Conservation (phyloP, 306 rosid species). For the Mimosa pudica region DNA sequence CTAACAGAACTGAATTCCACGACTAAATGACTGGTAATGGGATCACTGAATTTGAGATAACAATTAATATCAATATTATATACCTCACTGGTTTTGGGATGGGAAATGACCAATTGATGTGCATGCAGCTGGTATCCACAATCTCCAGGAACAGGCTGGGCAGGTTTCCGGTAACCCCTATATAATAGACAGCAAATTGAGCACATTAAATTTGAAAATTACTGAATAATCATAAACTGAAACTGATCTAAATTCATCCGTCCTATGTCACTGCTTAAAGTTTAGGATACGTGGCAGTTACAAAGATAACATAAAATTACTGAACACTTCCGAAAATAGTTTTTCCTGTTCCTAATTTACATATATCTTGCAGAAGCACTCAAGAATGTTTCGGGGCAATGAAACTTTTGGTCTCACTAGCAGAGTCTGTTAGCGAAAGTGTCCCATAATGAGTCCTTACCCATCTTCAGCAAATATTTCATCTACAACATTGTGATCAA, state of each 20-base stretch:
- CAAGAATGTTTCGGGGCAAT: neutral
- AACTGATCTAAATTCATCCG: neutral
- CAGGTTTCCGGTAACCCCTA: slow-evolving; percentile 80
- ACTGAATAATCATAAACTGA: slow-evolving; percentile 3
- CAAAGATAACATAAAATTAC: neutral
- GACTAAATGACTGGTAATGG: slow-evolving; percentile 5
- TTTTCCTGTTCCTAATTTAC: neutral
- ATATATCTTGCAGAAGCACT: neutral
- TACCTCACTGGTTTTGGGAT: slow-evolving; percentile 77
- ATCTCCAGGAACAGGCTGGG: slow-evolving; percentile 92
- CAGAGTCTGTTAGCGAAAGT: neutral
- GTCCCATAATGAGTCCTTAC: slow-evolving; percentile 40
- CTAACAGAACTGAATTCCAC: neutral
- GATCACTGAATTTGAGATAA: neutral
- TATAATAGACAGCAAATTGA: slow-evolving; percentile 9
- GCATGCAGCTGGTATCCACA: slow-evolving; percentile 90
- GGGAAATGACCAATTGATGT: slow-evolving; percentile 63
- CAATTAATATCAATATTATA: neutral
- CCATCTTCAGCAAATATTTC: slow-evolving; percentile 78
- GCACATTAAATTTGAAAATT: slow-evolving; percentile 11
- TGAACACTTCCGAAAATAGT: neutral
- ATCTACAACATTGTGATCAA: slow-evolving; percentile 49
- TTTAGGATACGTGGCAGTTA: neutral
- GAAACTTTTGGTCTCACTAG: neutral
- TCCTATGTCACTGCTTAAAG: neutral